phyloP scores from a whole-genome alignment of 257 asterid genomes.

The Haberlea rhodopensis region DNA sequence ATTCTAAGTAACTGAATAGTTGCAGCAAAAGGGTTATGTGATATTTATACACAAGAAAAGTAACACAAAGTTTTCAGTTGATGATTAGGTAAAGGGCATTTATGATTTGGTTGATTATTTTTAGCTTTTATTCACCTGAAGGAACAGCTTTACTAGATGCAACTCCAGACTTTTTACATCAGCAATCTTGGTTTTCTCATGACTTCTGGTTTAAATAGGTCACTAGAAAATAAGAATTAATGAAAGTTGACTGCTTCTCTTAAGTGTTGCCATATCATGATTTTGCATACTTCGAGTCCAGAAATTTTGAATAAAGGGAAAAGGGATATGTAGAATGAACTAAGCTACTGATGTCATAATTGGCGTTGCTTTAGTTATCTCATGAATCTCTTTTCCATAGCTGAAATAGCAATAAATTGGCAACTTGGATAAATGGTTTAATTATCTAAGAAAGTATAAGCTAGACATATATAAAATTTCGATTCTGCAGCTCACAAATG shows the following conservation, averaged over 20 bases:
- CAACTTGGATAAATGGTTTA: background rate
- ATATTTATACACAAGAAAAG: background rate
- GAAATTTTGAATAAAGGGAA: background rate
- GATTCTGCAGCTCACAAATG: background rate
- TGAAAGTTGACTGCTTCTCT: background rate
- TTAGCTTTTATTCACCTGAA: background rate
- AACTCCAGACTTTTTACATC: background rate
- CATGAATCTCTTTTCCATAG: background rate
- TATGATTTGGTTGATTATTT: background rate
- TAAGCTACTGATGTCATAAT: background rate
- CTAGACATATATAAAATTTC: too few relatives aligned
- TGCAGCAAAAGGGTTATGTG: background rate
- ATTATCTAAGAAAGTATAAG: too few relatives aligned
- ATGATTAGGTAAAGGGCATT: background rate
- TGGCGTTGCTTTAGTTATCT: background rate
- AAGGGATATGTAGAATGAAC: too few relatives aligned
- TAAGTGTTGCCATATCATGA: background rate
- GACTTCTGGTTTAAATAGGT: background rate
- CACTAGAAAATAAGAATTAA: background rate
- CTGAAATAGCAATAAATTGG: background rate
- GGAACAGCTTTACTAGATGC: background rate
- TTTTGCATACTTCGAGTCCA: too few relatives aligned
- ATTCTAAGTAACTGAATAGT: background rate
- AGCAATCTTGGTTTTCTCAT: background rate
- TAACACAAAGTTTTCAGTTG: background rate